Percentiles rank a stretch among this genome's conserved stretches.
These are phyloP conservation scores for Botrytis byssoidea DNA, from an alignment of 2,329 filamentous ascomycete species.

Conservation along the genomic window DNA sequence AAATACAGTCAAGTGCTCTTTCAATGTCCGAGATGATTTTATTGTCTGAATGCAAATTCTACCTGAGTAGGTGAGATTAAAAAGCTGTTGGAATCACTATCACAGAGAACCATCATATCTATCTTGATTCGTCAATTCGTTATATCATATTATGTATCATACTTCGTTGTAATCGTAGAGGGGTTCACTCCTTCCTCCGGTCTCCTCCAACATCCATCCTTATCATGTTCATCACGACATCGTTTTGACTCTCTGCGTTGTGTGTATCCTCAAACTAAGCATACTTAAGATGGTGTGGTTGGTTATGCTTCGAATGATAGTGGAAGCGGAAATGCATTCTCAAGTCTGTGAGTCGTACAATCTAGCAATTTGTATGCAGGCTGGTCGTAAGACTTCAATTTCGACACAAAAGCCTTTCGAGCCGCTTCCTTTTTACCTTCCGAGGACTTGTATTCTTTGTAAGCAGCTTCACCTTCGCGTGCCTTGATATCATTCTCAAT, in stretches of 20 bases:
- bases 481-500: slow-evolving; percentile 41
- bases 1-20: background rate
- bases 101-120: background rate
- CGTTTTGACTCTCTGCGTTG: background rate
- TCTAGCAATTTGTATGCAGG: background rate
- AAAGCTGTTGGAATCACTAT: background rate
- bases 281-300: background rate
- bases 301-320: background rate
- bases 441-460: slow-evolving; percentile 23
- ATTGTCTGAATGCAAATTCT: background rate
- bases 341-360: slow-evolving; percentile 13
- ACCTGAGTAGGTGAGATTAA: background rate
- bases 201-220: background rate
- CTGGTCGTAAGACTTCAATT: slow-evolving; percentile 17
- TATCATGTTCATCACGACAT: background rate
- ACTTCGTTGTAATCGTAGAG: background rate
- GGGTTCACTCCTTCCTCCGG: background rate
- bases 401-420: slow-evolving; percentile 18
- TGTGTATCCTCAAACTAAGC: background rate
- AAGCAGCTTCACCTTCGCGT: slow-evolving; percentile 43
- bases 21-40: background rate
- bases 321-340: slow-evolving; percentile 16
- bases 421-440: slow-evolving; percentile 24
- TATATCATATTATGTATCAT: background rate
- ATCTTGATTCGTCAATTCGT: background rate